Percentiles rank a stretch among this genome's conserved stretches.
Conservation (phyloP, 1,284 basidiomycete species). For the Cutaneotrichosporon mucoides region DNA sequence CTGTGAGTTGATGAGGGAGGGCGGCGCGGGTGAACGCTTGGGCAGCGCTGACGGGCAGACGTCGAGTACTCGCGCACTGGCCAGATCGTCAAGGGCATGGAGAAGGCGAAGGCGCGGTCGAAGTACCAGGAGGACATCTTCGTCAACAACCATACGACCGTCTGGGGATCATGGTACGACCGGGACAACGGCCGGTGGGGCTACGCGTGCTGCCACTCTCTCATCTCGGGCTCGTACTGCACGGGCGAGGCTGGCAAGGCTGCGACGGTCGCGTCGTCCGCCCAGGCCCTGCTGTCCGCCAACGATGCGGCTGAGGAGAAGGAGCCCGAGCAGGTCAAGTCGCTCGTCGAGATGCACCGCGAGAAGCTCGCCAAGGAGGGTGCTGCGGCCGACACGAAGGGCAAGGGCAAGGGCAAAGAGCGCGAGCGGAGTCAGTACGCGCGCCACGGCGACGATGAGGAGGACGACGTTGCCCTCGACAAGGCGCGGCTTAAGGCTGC, state of each 20-base stretch:
- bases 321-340: constrained; percentile 27
- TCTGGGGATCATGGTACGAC: constrained; percentile 97
- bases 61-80: constrained; percentile 95
- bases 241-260: constrained; percentile 82
- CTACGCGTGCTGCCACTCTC: constrained; percentile 90
- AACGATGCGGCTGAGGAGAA: constrained; percentile 24
- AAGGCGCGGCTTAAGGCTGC: constrained; percentile 64
- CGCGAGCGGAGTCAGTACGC: constrained; percentile 38
- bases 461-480: constrained; percentile 66
- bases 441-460: constrained; percentile 52
- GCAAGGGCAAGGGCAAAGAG: constrained; percentile 23
- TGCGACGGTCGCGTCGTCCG: constrained; percentile 66
- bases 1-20: constrained; percentile 48
- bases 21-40: background rate
- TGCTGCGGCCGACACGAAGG: constrained; percentile 30
- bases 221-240: constrained; percentile 83
- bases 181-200: constrained; percentile 73
- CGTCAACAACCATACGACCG: constrained; percentile 84
- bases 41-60: constrained; percentile 47
- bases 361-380: constrained; percentile 34
- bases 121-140: constrained; percentile 97
- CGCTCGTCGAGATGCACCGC: constrained; percentile 44
- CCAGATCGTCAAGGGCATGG: constrained; percentile 85
- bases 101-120: constrained; percentile 74
- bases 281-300: constrained; percentile 60